phyloP scores from a whole-genome alignment of 2,329 filamentous ascomycete genomes.

The Scedosporium dehoogii region DNA sequence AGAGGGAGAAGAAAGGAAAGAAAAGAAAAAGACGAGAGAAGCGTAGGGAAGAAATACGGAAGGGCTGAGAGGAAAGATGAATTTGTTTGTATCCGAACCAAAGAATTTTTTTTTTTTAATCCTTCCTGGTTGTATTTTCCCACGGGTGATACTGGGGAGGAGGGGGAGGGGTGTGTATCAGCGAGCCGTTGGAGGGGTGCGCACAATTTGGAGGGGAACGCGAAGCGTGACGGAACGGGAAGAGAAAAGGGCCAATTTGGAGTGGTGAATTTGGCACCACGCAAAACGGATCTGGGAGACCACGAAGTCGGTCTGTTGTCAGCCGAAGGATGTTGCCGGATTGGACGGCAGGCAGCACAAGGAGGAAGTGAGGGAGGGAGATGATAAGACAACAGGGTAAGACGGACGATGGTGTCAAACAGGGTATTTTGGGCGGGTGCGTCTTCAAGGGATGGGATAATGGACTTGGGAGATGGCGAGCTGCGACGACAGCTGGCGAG shows the following conservation, averaged over 20 bases:
- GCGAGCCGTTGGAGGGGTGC: conserved; percentile 2
- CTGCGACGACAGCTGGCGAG: conserved; percentile 1
- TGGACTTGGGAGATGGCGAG: background rate
- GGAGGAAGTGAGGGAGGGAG: background rate
- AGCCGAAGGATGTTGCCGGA: conserved; percentile 1
- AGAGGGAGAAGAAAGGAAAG: conserved; percentile 22
- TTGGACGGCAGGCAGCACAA: background rate
- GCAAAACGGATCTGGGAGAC: background rate
- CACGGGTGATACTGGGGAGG: background rate
- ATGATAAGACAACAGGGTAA: background rate
- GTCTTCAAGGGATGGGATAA: background rate
- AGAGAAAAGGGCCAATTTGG: background rate
- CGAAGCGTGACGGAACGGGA: background rate
- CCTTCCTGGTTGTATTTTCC: background rate
- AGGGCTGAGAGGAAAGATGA: conserved; percentile 4
- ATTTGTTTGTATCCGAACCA: conserved; percentile 5
- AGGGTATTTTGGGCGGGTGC: background rate
- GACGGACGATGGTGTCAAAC: conserved; percentile 3
- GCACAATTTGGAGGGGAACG: background rate
- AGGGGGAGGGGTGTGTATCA: conserved; percentile 1
- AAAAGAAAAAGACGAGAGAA: conserved; percentile 3
- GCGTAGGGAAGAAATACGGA: background rate
- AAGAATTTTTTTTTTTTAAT: conserved; percentile 6
- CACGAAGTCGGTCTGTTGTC: background rate
- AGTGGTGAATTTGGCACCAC: background rate